phyloP scores from a whole-genome alignment of 2,329 filamentous ascomycete genomes.

The Rhinocladiella mackenziei region DNA sequence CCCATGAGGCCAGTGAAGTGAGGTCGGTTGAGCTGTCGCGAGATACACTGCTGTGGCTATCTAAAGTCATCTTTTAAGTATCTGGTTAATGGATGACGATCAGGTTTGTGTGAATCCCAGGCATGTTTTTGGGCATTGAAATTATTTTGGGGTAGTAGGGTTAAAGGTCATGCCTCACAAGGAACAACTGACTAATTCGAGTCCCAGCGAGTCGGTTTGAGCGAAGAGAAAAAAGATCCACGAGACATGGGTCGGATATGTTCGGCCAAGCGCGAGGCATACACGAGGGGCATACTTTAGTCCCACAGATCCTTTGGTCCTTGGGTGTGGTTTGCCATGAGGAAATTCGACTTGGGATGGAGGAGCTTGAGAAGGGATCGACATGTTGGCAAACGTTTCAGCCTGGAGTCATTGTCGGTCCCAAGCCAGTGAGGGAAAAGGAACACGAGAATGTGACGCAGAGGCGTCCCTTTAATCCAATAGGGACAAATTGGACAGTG shows the following conservation, averaged over 20 bases:
- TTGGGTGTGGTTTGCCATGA: too few relatives aligned
- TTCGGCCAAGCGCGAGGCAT: constrained; percentile 23
- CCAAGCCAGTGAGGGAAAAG: too few relatives aligned
- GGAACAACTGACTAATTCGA: too few relatives aligned
- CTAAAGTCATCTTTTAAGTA: background rate
- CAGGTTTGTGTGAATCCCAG: too few relatives aligned
- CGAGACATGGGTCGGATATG: constrained; percentile 18
- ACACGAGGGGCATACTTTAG: constrained; percentile 8
- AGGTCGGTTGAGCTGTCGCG: constrained; percentile 1
- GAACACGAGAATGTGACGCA: constrained; percentile 21
- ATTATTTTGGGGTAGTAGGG: too few relatives aligned
- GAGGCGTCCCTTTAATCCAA: constrained; percentile 6
- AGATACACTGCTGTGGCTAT: background rate
- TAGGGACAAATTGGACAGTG: constrained; percentile 2
- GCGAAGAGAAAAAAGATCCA: constrained; percentile 11
- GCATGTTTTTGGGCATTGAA: too few relatives aligned
- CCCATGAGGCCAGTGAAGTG: constrained; percentile 17
- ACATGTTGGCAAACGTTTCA: constrained; percentile 19
- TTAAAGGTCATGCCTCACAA: too few relatives aligned
- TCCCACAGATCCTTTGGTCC: too few relatives aligned
- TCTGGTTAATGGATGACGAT: too few relatives aligned
- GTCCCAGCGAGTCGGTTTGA: background rate
- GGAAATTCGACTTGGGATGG: too few relatives aligned
- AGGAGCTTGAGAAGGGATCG: constrained; percentile 1
- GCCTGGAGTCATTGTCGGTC: constrained; percentile 13